phyloP scores from a whole-genome alignment of 805 yeast species.

The Candida xiaguanensis region DNA sequence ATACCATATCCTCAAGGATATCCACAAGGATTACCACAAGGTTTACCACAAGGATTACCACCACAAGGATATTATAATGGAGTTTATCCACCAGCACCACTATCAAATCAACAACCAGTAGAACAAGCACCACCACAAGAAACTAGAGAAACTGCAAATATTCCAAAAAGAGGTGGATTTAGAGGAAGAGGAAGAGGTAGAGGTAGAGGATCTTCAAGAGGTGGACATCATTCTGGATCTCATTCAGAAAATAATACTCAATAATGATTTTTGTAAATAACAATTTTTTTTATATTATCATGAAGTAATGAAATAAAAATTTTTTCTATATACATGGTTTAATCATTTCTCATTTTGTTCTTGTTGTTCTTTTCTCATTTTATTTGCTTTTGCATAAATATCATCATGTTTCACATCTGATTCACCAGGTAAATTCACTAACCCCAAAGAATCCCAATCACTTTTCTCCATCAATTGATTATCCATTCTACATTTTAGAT shows the following conservation, averaged over 20 bases:
- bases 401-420: constrained; percentile 9
- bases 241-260: no score
- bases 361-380: background rate
- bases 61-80: constrained; percentile 7
- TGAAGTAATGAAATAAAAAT: background rate
- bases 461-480: constrained; percentile 45
- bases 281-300: no score
- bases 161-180: constrained; percentile 15
- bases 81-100: constrained; percentile 11
- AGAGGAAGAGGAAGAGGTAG: constrained; percentile 15
- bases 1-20: constrained; percentile 4
- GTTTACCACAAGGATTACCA: no score
- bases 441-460: constrained; percentile 43
- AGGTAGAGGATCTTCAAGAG: constrained; percentile 9
- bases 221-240: constrained; percentile 7
- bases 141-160: no score
- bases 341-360: background rate
- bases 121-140: constrained; percentile 7
- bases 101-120: constrained; percentile 7
- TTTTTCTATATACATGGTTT: background rate
- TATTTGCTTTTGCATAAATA: constrained; percentile 4
- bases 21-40: constrained; percentile 7
- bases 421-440: constrained; percentile 39
- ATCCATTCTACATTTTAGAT: constrained; percentile 87
- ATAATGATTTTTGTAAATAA: no score